Conservation (phyloP, 2,329 filamentous ascomycete species). For the Pestalotiopsis sp. region DNA sequence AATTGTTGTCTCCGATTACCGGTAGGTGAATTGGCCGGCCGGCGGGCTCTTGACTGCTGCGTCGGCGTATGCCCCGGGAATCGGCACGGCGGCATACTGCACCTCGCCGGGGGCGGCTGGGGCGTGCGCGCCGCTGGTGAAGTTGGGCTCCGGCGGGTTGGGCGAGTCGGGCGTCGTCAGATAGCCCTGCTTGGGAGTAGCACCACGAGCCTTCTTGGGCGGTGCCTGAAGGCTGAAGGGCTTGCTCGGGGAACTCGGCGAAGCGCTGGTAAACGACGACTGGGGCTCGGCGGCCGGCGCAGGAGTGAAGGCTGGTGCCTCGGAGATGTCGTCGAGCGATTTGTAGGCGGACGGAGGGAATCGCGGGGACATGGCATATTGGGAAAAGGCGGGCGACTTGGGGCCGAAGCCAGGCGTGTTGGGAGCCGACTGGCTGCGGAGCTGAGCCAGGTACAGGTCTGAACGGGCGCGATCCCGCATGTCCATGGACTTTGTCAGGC, state of each 20-base stretch:
- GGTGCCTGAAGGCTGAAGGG: conserved; percentile 88
- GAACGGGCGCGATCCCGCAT: conserved; percentile 89
- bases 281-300: conserved; percentile 60
- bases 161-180: conserved; percentile 54
- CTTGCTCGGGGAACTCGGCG: conserved; percentile 37
- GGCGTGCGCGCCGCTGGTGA: conserved; percentile 61
- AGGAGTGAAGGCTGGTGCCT: conserved; percentile 50
- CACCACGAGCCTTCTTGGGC: conserved; percentile 73
- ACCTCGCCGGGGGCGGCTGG: conserved; percentile 76
- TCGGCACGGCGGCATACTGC: conserved; percentile 82
- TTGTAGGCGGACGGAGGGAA: conserved; percentile 60
- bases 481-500: conserved; percentile 95
- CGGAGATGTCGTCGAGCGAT: conserved; percentile 46
- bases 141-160: conserved; percentile 35
- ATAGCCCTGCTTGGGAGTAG: conserved; percentile 70
- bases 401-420: conserved; percentile 89
- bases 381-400: conserved; percentile 59
- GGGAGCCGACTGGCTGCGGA: conserved; percentile 82
- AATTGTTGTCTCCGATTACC: conserved; percentile 7
- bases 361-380: conserved; percentile 59
- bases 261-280: conserved; percentile 56
- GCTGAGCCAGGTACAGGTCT: conserved; percentile 89
- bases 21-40: conserved; percentile 35
- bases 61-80: conserved; percentile 78
- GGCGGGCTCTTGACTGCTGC: conserved; percentile 54